A percentile compares a stretch with the other conserved stretches of the same genome.
Conservation (phyloP, 2,329 filamentous ascomycete species). For the Biscogniauxia sp. region DNA sequence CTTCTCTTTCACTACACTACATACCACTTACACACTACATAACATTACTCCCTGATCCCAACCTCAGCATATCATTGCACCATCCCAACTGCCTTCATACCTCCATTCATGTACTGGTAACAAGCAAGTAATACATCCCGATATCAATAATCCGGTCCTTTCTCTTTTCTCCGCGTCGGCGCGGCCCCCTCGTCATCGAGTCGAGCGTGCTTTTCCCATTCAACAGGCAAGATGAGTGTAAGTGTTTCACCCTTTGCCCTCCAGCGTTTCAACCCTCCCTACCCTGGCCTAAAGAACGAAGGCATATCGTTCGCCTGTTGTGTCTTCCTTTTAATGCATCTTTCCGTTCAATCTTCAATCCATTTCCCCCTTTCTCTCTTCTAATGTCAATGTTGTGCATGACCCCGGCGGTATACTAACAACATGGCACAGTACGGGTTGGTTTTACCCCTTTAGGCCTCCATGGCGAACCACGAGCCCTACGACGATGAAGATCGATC, state of each 20-base stretch:
- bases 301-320: slow-evolving; percentile 2
- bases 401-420: slow-evolving; percentile 32
- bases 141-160: background rate
- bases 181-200: background rate
- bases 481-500: slow-evolving; percentile 10
- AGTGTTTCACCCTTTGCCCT: slow-evolving; percentile 37
- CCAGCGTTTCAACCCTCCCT: slow-evolving; percentile 27
- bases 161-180: background rate
- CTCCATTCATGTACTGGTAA: too few species aligned
- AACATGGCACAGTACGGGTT: slow-evolving; percentile 54
- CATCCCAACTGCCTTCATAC: too few species aligned
- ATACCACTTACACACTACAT: background rate
- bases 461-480: slow-evolving; percentile 6
- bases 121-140: too few species aligned
- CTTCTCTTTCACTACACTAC: background rate
- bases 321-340: slow-evolving; percentile 1
- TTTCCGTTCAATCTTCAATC: slow-evolving; percentile 2
- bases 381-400: slow-evolving; percentile 13
- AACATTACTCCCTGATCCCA: too few species aligned
- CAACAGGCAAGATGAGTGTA: slow-evolving; percentile 46
- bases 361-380: slow-evolving; percentile 17
- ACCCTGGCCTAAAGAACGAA: slow-evolving; percentile 5
- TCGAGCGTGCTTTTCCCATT: background rate
- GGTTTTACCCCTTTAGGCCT: slow-evolving; percentile 31
- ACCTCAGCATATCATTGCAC: too few species aligned